Conservation (phyloP, 2,329 filamentous ascomycete species). For the Endoconidiophora laricicola region DNA sequence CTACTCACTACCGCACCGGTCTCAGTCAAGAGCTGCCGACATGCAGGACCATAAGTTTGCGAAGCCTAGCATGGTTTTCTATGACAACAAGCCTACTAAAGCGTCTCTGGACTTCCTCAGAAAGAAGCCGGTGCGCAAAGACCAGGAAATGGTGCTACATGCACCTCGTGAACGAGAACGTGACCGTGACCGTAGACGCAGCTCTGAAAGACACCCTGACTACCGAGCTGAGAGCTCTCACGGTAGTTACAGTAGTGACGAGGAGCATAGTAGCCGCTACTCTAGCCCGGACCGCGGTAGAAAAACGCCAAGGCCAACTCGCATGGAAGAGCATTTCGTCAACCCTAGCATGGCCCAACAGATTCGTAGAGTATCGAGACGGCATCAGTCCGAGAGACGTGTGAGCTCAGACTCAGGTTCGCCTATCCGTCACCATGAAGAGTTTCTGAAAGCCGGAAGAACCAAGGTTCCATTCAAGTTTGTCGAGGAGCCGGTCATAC, state of each 20-base stretch:
- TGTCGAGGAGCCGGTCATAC: constrained; percentile 64
- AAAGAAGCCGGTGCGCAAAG: background rate
- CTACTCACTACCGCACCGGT: background rate
- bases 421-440: constrained; percentile 24
- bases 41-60: background rate
- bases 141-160: constrained; percentile 7
- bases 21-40: constrained; percentile 1
- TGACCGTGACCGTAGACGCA: background rate
- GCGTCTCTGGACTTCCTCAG: background rate
- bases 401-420: background rate
- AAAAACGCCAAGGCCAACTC: constrained; percentile 19
- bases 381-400: too few species aligned
- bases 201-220: background rate
- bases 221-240: background rate
- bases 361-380: background rate
- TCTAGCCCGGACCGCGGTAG: constrained; percentile 23
- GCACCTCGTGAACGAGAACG: constrained; percentile 3
- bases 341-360: background rate
- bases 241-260: background rate
- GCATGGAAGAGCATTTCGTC: too few species aligned
- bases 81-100: constrained; percentile 7
- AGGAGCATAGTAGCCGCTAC: constrained; percentile 22
- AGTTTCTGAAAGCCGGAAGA: constrained; percentile 71
- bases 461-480: constrained; percentile 71
- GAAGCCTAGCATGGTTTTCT: constrained; percentile 8